Conservation (phyloP, 2,329 filamentous ascomycete species). For the Aspergillus luchuensis region DNA sequence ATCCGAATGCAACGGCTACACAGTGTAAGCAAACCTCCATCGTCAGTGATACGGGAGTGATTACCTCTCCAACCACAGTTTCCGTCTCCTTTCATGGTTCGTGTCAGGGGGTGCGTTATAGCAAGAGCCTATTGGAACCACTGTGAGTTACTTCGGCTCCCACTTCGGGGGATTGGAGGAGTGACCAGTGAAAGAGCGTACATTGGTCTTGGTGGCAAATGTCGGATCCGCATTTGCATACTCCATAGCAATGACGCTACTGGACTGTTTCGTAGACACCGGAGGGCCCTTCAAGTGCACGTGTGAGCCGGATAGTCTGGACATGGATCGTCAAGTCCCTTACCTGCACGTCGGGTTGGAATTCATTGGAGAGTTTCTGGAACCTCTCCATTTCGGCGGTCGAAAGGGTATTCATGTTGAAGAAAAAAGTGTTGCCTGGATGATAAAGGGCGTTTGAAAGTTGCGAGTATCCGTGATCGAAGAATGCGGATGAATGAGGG, state of each 20-base stretch:
- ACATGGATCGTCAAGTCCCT: neutral
- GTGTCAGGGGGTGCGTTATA: conserved; percentile 81
- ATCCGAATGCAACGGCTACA: conserved; percentile 85
- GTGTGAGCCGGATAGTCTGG: conserved; percentile 26
- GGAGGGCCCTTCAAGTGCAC: conserved; percentile 65
- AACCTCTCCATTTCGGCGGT: conserved; percentile 61
- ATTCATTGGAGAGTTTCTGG: conserved; percentile 64
- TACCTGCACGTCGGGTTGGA: conserved; percentile 60
- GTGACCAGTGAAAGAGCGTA: conserved; percentile 42
- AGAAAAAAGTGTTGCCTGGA: conserved; percentile 13
- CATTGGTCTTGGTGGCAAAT: conserved; percentile 84
- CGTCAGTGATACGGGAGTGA: conserved; percentile 37
- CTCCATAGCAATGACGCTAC: conserved; percentile 75
- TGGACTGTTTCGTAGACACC: conserved; percentile 76
- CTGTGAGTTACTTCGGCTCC: conserved; percentile 13
- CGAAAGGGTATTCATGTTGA: conserved; percentile 44
- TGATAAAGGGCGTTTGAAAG: conserved; percentile 22
- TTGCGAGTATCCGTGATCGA: conserved; percentile 27
- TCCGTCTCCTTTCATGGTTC: conserved; percentile 85
- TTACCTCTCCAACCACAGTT: conserved; percentile 98
- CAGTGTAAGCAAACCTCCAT: conserved; percentile 16
- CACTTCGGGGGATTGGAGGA: neutral
- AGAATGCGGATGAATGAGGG: conserved; percentile 25
- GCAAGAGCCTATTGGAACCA: conserved; percentile 68
- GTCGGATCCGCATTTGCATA: conserved; percentile 86